These are phyloP conservation scores for Neurospora hispaniola DNA, from an alignment of 495 filamentous ascomycete species.

Conservation along the genomic window DNA sequence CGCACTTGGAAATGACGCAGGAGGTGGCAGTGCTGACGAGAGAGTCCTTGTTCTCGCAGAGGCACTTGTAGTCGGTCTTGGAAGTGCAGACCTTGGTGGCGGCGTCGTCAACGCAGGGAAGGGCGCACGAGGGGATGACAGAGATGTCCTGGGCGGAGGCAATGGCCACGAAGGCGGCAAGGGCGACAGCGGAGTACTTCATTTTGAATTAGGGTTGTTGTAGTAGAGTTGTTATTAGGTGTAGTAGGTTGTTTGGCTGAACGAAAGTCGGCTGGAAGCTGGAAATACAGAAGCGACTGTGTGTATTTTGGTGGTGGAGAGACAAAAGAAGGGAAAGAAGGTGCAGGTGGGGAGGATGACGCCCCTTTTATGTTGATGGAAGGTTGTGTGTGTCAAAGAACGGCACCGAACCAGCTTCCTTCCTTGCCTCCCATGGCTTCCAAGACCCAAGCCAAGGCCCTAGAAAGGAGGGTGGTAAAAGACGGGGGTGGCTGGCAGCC, in stretches of 20 bases:
- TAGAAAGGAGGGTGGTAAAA: background rate
- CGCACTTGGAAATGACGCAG: constrained; percentile 29
- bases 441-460: background rate
- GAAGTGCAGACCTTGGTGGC: constrained; percentile 26
- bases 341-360: background rate
- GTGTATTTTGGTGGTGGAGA: background rate
- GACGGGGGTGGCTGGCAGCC: background rate
- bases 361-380: background rate
- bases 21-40: constrained; percentile 23
- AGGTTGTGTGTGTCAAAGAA: background rate
- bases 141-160: constrained; percentile 27
- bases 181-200: constrained; percentile 27
- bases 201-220: constrained; percentile 19
- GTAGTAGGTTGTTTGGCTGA: background rate
- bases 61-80: constrained; percentile 30
- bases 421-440: background rate
- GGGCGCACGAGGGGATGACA: constrained; percentile 31
- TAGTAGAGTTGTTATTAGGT: background rate
- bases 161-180: constrained; percentile 25
- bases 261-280: background rate
- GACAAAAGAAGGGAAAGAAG: background rate
- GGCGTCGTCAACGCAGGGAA: constrained; percentile 26
- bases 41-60: constrained; percentile 27
- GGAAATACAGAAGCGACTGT: background rate
- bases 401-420: background rate